Base-by-base conservation (phyloP, 1,139 yeast genomes). In the Candida sp. region DNA sequence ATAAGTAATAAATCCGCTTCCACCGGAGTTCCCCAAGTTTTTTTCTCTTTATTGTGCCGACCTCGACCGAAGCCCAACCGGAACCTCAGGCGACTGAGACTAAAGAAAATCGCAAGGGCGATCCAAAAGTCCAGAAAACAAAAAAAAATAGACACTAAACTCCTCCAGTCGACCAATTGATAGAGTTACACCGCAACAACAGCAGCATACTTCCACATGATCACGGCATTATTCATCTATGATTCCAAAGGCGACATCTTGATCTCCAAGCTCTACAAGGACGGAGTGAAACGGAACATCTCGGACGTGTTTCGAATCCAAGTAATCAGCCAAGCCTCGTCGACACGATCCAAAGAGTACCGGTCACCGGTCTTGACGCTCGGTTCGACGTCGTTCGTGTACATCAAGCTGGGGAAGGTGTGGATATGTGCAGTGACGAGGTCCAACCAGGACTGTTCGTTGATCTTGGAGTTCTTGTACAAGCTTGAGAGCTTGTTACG, bases 221-320 rank as follows among this genome's bases (percentile, higher is more conserved):
- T 91, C 55, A 82, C 90, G 44, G 97, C 93, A 0, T 67, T 93
- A 25, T 85, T 93, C 60, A 75, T 94, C 26, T 90, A 81, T 72
- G 91, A 89, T 60, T 78, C 81, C 51, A 84, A 88, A 54, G 98
- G 98, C 7, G 98, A 93, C 64, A 85, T 91, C n/a, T 75, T 94
- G 47, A 84, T 93, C 49, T 86, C 96, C 31, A 83, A 90, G 55
- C 67, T 90, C 44, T 88, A 86, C 68, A 79, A 86, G 49, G 90
- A 86, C 51, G 90, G 90, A 0, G 79, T 90, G 50, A 75, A 65
- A 54, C 60, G 79, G 23, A 88, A 88, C 50, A 85, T 93, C 38
- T 80, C 96, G n/a, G 98, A 93, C 59, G 91, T 92, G 42, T 94
- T 94, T 65, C 81, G 97, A 34, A 88, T 93, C 55, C 97, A 94